Conservation (phyloP, 805 yeast species). For the Hanseniaspora mollemarum region DNA sequence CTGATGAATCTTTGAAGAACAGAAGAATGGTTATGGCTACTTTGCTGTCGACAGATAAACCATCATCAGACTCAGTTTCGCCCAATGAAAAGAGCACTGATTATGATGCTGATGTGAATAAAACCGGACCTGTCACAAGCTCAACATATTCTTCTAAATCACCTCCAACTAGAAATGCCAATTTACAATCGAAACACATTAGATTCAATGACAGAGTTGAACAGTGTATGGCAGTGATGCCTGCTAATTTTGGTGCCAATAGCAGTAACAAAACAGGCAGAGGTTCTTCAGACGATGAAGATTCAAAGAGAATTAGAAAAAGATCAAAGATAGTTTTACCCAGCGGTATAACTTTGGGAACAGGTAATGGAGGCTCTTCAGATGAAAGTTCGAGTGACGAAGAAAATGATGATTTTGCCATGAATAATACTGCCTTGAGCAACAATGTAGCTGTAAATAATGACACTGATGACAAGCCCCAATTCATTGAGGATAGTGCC, state of each 20-base stretch:
- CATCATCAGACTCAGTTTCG: neutral
- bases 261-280: constrained; percentile 2
- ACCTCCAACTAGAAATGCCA: neutral
- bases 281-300: constrained; percentile 32
- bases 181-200: constrained; percentile 43
- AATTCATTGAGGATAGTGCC: constrained; percentile 7
- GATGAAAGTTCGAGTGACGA: constrained; percentile 19
- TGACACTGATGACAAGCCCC: constrained; percentile 23
- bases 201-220: constrained; percentile 91
- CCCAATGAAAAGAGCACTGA: neutral
- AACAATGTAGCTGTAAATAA: constrained; percentile 16
- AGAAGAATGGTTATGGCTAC: constrained; percentile 9
- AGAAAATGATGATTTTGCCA: neutral
- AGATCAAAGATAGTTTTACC: constrained; percentile 16
- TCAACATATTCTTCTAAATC: neutral
- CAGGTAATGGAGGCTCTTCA: constrained; percentile 15
- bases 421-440: constrained; percentile 17
- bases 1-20: constrained; percentile 7
- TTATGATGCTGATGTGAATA: neutral
- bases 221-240: constrained; percentile 45
- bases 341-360: constrained; percentile 13
- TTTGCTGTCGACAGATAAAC: constrained; percentile 10
- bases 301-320: constrained; percentile 19
- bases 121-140: neutral
- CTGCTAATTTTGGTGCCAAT: neutral